Base-by-base conservation (phyloP, 2,329 filamentous ascomycete species). In the Aureobasidium mangrovei region DNA sequence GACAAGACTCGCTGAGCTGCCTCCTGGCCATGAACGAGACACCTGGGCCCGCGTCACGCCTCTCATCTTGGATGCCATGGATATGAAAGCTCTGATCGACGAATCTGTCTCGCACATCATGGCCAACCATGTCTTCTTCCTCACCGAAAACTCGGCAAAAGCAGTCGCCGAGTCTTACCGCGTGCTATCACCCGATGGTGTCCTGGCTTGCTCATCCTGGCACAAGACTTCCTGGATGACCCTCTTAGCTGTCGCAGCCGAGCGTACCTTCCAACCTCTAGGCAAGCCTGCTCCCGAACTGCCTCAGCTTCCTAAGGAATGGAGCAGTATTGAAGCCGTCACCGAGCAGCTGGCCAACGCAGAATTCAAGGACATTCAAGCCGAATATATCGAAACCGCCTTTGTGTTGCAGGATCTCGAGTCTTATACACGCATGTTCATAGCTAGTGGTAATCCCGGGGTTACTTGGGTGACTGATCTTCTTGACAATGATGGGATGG, bases 41-140 rank as follows among this genome's bases (percentile, higher is more conserved):
- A 35, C 29, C 0, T 68, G 66, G 66, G 36, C 49, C 7, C 58
- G 61, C 3, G 61, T 68, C 5, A 47, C 63, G 12, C 42, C 57
- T 2, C 47, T 55, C 7, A 58, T 64, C 1, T 51, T 60, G 41
- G 59, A 68, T 56, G 64, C 65, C 7, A 65, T 58, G 60, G 58
- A 66, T 26, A 33, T 67, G 31, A 31, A 54, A 27, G 58, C 56
- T 12, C 56, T 67, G 2, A 7, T 43, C 0, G 59, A 62, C 33
- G 59, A 35, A 1, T 62, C 59, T 8, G 46, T 59, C 38, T 64
- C 61, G 35, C 65, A 67, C 49, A 60, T 67, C 12, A 59, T 62
- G 3, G 66, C 65, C 10, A 64, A 64, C n/a, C 59, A 58, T 57
- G 63, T 67, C 1, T 67, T 63, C 48, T 67, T 67, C 59, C 62